Conservation (phyloP, 1,139 yeast species). For the Sugiyamaella xylanicola region DNA sequence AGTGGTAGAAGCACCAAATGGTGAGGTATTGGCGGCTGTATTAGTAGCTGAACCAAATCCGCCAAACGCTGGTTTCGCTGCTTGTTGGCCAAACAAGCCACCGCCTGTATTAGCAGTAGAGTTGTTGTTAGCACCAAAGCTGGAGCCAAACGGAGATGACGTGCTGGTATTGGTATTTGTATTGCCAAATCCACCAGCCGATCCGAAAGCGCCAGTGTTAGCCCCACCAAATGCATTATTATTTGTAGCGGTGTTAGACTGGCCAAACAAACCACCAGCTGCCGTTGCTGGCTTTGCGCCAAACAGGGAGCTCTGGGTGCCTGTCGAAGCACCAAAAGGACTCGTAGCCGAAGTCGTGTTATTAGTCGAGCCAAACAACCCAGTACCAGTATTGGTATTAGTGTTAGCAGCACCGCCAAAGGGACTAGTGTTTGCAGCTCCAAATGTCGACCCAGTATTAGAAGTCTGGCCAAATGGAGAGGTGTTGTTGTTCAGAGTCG, state of each 20-base stretch:
- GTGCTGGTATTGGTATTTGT: slow-evolving; percentile 16
- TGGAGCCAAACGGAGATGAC: neutral
- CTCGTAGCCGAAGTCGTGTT: slow-evolving; percentile 1
- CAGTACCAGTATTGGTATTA: slow-evolving; percentile 29
- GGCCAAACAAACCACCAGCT: slow-evolving; percentile 41
- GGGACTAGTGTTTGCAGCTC: slow-evolving; percentile 33
- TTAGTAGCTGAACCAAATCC: slow-evolving; percentile 9
- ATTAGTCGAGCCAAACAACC: slow-evolving; percentile 23
- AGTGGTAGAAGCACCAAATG: slow-evolving; percentile 23
- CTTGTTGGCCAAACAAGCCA: slow-evolving; percentile 13
- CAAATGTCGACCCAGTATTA: slow-evolving; percentile 25
- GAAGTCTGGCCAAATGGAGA: slow-evolving; percentile 42
- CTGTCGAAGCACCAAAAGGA: neutral
- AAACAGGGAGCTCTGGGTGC: neutral
- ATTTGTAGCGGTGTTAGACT: slow-evolving; percentile 29
- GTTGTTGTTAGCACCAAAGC: neutral
- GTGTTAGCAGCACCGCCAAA: slow-evolving; percentile 31
- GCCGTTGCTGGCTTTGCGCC: slow-evolving; percentile 28
- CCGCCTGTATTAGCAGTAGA: neutral
- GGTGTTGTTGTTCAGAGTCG: slow-evolving; percentile 19
- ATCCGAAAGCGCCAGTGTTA: neutral
- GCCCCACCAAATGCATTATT: slow-evolving; percentile 34
- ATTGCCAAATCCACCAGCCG: slow-evolving; percentile 22
- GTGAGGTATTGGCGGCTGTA: slow-evolving; percentile 11
- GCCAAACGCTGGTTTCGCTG: slow-evolving; percentile 26